phyloP scores from a whole-genome alignment of 2,329 filamentous ascomycete genomes.

The Aurifilum marmelostoma region DNA sequence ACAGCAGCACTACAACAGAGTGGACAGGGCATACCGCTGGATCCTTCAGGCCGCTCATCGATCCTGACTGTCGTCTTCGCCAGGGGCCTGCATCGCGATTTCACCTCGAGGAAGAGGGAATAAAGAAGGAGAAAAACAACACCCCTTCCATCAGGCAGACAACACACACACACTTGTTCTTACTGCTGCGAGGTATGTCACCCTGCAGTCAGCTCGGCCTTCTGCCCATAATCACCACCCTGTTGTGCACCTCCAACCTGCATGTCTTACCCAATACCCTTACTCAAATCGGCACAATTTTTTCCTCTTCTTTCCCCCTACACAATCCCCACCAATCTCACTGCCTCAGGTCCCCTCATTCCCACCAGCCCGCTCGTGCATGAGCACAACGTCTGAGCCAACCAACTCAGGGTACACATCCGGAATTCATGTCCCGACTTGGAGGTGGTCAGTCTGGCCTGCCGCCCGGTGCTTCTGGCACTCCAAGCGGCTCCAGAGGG shows the following conservation, averaged over 20 bases:
- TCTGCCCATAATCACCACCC: not conserved
- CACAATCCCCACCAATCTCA: not conserved
- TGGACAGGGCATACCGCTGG: not conserved
- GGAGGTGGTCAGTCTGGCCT: not conserved
- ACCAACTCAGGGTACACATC: not conserved
- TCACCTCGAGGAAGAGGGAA: not conserved
- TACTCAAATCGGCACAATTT: not conserved
- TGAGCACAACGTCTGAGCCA: conserved; percentile 11
- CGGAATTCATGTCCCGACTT: conserved; percentile 14
- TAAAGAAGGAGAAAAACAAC: not conserved
- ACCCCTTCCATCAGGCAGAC: not conserved
- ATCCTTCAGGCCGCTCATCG: not conserved
- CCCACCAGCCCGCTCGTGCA: not conserved
- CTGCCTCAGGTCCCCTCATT: not conserved
- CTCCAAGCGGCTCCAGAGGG: conserved; percentile 15
- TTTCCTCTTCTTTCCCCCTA: not conserved
- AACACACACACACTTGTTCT: not conserved
- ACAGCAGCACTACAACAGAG: not conserved
- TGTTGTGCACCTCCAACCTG: conserved; percentile 20
- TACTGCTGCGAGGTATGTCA: conserved; percentile 11
- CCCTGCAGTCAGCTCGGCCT: too few relatives aligned
- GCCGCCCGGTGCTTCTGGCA: conserved; percentile 6
- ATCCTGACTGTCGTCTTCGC: not conserved
- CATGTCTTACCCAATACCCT: not conserved
- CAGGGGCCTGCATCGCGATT: not conserved